Percentiles rank a stretch among this genome's conserved stretches.
phyloP scores from a whole-genome alignment of 352 stramenopile species.

The Pythium plurisporium region DNA sequence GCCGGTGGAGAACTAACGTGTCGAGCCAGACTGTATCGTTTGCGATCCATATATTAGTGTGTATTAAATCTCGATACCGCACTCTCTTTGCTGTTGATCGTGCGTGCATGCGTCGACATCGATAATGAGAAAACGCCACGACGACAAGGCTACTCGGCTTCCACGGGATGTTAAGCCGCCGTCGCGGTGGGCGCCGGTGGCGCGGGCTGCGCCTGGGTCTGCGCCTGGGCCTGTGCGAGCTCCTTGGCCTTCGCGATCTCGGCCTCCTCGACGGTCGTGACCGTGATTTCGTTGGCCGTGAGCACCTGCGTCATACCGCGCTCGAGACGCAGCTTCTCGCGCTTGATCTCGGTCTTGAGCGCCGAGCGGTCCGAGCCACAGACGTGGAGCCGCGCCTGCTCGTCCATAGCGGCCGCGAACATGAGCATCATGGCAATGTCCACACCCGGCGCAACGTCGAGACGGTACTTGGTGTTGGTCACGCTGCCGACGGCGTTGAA shows the following conservation, averaged over 20 bases:
- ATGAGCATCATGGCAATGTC: conserved; percentile 13
- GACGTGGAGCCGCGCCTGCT: conserved; percentile 7
- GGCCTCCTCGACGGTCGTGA: conserved; percentile 6
- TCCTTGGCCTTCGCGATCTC: conserved; percentile 3
- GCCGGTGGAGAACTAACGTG: background rate
- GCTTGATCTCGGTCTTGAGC: conserved; percentile 12
- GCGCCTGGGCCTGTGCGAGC: background rate
- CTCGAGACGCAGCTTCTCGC: conserved; percentile 8
- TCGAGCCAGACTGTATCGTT: background rate
- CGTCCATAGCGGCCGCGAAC: conserved; percentile 15
- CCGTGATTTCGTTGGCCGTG: background rate
- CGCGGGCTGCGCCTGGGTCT: too few relatives aligned
- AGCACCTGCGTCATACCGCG: conserved; percentile 3
- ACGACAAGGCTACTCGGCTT: too few relatives aligned
- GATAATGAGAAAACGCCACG: conserved; percentile 2
- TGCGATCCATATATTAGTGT: background rate
- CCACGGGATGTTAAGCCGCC: background rate
- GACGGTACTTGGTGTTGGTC: conserved; percentile 3
- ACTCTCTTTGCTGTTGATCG: background rate
- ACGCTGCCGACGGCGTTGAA: conserved; percentile 8
- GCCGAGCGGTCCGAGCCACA: conserved; percentile 9
- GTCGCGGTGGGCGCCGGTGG: background rate
- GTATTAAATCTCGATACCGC: background rate
- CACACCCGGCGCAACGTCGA: conserved; percentile 12
- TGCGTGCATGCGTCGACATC: background rate